phyloP scores from a whole-genome alignment of 1,284 basidiomycete species.

The Trichosporon faecale region DNA sequence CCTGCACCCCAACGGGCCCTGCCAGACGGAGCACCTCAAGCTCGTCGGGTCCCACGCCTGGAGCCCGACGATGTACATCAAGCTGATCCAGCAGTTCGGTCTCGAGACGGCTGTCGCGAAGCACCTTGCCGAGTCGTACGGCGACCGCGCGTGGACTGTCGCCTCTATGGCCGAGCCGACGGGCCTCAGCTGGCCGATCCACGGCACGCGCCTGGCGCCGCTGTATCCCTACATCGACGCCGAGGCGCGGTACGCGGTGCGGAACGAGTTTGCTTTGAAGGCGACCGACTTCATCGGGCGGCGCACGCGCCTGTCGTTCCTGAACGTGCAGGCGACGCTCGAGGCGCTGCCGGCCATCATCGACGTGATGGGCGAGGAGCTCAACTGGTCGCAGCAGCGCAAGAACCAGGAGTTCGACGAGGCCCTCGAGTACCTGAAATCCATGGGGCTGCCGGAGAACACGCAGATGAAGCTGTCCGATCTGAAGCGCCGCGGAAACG shows the following conservation, averaged over 20 bases:
- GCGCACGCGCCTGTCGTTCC: conserved; percentile 84
- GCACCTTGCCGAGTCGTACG: conserved; percentile 84
- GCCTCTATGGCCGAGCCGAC: conserved; percentile 76
- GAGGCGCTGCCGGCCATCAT: conserved; percentile 81
- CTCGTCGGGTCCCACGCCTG: conserved; percentile 92
- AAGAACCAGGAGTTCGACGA: conserved; percentile 62
- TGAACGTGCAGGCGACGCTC: conserved; percentile 83
- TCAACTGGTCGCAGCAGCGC: conserved; percentile 67
- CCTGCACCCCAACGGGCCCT: conserved; percentile 60
- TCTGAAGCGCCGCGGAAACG: conserved; percentile 38
- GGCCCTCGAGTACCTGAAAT: conserved; percentile 64
- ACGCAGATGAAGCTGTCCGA: conserved; percentile 46
- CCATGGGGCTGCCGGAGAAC: conserved; percentile 69
- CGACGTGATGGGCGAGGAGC: conserved; percentile 84
- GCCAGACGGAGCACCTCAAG: conserved; percentile 76
- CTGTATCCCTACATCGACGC: conserved; percentile 90
- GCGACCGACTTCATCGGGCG: conserved; percentile 90
- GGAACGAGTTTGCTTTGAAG: conserved; percentile 86
- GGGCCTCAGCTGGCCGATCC: conserved; percentile 68
- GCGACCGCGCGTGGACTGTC: conserved; percentile 94
- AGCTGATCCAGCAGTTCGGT: conserved; percentile 86
- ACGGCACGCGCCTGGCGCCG: conserved; percentile 72
- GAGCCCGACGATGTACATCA: conserved; percentile 96
- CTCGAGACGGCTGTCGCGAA: conserved; percentile 88
- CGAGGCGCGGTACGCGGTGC: conserved; percentile 85